A percentile compares a stretch with the other conserved stretches of the same genome.
Conservation (phyloP, 208 protist genomes). For the Trypanosoma grayi region DNA sequence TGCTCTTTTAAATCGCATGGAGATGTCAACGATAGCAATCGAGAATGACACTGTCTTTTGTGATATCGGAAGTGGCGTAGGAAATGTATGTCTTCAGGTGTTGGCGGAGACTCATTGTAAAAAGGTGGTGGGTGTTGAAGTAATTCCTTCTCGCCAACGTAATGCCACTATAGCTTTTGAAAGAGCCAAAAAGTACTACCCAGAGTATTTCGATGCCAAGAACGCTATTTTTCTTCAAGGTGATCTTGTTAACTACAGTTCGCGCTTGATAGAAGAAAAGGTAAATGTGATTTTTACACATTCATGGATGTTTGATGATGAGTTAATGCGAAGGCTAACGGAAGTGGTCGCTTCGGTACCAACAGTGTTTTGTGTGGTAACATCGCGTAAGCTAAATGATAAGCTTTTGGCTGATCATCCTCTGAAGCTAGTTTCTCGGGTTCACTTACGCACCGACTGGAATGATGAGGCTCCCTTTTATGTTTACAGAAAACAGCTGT, state of each 20-base stretch:
- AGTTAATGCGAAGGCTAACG: conserved; percentile 62
- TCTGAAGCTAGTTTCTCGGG: conserved; percentile 40
- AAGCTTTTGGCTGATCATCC: conserved; percentile 26
- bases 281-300: conserved; percentile 80
- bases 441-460: conserved; percentile 71
- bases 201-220: conserved; percentile 54
- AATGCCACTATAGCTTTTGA: conserved; percentile 44
- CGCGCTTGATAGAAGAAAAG: conserved; percentile 39
- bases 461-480: conserved; percentile 80
- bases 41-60: conserved; percentile 72
- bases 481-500: conserved; percentile 40
- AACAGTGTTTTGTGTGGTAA: conserved; percentile 68
- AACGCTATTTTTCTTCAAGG: conserved; percentile 62
- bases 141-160: conserved; percentile 64
- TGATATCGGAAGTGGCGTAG: conserved; percentile 83
- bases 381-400: conserved; percentile 68
- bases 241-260: conserved; percentile 59
- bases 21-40: conserved; percentile 26
- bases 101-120: conserved; percentile 70
- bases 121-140: conserved; percentile 72
- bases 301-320: conserved; percentile 86
- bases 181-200: conserved; percentile 48
- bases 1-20: conserved; percentile 22
- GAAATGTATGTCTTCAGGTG: conserved; percentile 81
- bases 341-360: conserved; percentile 52